phyloP scores from a whole-genome alignment of 495 filamentous ascomycete species.

The Trichoderma asperelloides region DNA sequence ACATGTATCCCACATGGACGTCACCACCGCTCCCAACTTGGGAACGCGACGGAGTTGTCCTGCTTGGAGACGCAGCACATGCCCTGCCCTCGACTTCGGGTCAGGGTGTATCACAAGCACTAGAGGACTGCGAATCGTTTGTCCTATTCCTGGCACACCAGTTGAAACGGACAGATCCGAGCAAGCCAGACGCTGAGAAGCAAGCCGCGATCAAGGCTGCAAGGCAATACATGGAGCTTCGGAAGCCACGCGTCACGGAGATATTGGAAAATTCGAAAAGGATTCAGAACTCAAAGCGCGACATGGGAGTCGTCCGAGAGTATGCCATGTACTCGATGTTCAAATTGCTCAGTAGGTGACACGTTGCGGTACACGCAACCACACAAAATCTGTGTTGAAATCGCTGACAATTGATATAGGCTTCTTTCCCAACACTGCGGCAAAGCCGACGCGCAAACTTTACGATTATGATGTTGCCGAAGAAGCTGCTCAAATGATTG shows the following conservation, averaged over 20 bases:
- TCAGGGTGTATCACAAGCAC: slow-evolving; percentile 29
- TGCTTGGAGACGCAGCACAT: slow-evolving; percentile 39
- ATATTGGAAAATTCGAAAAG: background rate
- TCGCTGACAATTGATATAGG: background rate
- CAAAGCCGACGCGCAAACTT: background rate
- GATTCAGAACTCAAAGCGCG: slow-evolving; percentile 3
- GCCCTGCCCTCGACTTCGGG: slow-evolving; percentile 35
- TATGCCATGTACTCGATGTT: slow-evolving; percentile 1
- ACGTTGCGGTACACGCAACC: background rate
- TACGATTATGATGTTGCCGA: slow-evolving; percentile 1
- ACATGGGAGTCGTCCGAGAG: slow-evolving; percentile 3
- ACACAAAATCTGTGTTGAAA: background rate
- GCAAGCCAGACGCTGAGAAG: background rate
- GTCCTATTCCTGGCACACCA: slow-evolving; percentile 19
- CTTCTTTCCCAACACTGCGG: background rate
- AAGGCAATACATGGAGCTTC: background rate
- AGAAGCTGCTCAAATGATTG: background rate
- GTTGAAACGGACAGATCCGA: background rate
- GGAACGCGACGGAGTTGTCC: slow-evolving; percentile 22
- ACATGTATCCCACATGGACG: slow-evolving; percentile 47
- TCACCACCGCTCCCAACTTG: slow-evolving; percentile 30
- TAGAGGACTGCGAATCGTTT: slow-evolving; percentile 27
- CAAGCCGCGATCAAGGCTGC: background rate
- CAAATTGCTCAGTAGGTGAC: background rate
- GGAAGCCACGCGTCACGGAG: slow-evolving; percentile 5